Percentiles rank a stretch among this genome's conserved stretches.
Conservation (phyloP, 306 rosid genomes). For the Crataegus laevigata region DNA sequence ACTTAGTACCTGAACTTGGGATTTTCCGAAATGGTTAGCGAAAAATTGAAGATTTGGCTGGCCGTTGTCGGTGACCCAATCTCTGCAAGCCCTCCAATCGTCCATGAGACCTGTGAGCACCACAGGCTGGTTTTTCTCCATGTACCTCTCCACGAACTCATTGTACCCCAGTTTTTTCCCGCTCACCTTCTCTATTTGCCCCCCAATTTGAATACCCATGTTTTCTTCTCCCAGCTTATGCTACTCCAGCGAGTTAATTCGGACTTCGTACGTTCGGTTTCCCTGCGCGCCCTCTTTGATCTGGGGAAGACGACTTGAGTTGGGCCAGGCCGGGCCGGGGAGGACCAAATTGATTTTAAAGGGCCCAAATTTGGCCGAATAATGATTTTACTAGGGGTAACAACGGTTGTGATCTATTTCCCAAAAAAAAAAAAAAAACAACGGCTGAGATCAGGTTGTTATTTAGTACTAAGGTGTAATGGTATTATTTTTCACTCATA, state of each 20-base stretch:
- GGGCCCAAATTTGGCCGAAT: too few species aligned
- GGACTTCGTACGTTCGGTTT: not conserved
- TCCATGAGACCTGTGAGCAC: conserved; percentile 67
- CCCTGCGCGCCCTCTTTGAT: not conserved
- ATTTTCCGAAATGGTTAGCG: conserved; percentile 54
- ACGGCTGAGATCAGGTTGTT: too few species aligned
- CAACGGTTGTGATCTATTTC: too few species aligned
- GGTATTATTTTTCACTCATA: too few species aligned
- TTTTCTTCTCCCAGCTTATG: not conserved
- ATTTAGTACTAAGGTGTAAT: too few species aligned
- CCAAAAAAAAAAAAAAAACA: too few species aligned
- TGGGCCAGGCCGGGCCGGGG: not conserved
- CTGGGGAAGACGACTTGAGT: not conserved
- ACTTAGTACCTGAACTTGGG: conserved; percentile 65
- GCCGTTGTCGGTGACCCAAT: conserved; percentile 54
- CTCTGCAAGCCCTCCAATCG: conserved; percentile 72
- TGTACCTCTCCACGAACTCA: conserved; percentile 53
- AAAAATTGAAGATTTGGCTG: conserved; percentile 61
- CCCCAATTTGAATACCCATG: conserved; percentile 51
- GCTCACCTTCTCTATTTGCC: conserved; percentile 63
- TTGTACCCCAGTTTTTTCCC: conserved; percentile 53
- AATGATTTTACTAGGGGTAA: too few species aligned
- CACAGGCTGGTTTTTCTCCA: conserved; percentile 75
- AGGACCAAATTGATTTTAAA: not conserved
- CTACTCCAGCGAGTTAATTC: not conserved